Conservation (phyloP, 2,329 filamentous ascomycete genomes). For the Claviceps capensis region DNA sequence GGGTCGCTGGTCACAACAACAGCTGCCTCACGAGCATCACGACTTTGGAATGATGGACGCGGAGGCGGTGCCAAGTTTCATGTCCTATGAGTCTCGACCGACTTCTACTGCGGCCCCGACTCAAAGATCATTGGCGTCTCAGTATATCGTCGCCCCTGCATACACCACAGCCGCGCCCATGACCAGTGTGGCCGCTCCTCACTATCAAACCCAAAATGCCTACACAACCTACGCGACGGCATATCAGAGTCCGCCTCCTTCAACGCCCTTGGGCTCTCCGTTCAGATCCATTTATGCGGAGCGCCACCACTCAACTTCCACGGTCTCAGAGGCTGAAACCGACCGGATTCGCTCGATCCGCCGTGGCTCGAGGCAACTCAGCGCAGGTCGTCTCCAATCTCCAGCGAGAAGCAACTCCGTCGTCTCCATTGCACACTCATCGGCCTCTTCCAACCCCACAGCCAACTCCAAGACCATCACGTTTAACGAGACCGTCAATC, state of each 20-base stretch:
- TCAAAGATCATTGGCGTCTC: constrained; percentile 30
- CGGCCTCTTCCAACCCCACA: constrained; percentile 14
- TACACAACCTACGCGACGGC: constrained; percentile 28
- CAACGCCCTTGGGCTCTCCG: constrained; percentile 19
- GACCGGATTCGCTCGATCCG: constrained; percentile 10
- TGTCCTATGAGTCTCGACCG: constrained; percentile 35
- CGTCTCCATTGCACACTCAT: constrained; percentile 12
- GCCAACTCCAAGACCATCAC: constrained; percentile 27
- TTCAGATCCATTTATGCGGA: constrained; percentile 22
- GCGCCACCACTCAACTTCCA: constrained; percentile 12
- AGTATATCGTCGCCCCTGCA: constrained; percentile 31
- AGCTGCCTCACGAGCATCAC: constrained; percentile 28
- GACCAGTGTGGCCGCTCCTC: constrained; percentile 25
- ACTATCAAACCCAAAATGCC: constrained; percentile 28
- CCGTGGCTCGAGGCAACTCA: constrained; percentile 15
- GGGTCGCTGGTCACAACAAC: constrained; percentile 40
- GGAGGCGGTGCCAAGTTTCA: constrained; percentile 21
- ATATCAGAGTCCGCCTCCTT: constrained; percentile 24
- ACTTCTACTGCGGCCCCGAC: constrained; percentile 20
- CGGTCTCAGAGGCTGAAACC: constrained; percentile 12
- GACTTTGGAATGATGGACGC: constrained; percentile 36
- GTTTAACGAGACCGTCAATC: constrained; percentile 31
- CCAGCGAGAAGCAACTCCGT: constrained; percentile 21
- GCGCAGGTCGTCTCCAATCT: constrained; percentile 21
- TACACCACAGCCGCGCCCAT: constrained; percentile 30